These are phyloP conservation scores for Haberlea rhodopensis DNA, from an alignment of 257 asterid genomes.

Conservation along the genomic window DNA sequence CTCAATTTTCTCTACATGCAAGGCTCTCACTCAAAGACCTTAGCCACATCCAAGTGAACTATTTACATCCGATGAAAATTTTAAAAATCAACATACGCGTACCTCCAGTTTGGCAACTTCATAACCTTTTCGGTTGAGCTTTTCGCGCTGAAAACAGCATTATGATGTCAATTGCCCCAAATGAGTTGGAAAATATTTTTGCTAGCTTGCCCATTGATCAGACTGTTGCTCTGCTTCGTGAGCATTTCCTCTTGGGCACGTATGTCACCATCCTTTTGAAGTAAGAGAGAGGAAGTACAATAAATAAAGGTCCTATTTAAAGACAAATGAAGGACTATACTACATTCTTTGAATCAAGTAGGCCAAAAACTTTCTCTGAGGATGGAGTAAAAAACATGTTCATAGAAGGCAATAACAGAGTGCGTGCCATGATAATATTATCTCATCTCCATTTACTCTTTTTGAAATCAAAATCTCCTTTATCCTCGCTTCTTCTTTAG, in stretches of 20 bases:
- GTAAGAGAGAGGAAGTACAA: neutral
- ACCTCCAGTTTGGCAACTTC: slow-evolving; percentile 1
- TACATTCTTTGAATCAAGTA: neutral
- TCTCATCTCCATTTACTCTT: too few species aligned
- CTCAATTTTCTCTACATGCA: neutral
- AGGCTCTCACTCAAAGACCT: slow-evolving; percentile 8
- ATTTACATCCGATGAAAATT: slow-evolving; percentile 10
- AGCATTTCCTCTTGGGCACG: slow-evolving; percentile 88
- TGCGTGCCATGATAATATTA: too few species aligned
- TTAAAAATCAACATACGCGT: neutral
- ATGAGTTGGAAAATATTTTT: slow-evolving; percentile 75
- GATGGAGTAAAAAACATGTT: neutral
- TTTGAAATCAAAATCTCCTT: too few species aligned
- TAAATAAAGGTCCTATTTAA: neutral
- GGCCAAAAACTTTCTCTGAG: neutral
- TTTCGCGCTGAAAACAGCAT: neutral
- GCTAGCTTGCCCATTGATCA: slow-evolving; percentile 73
- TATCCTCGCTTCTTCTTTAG: too few species aligned
- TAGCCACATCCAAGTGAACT: slow-evolving; percentile 6
- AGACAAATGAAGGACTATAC: neutral
- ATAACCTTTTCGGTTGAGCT: neutral
- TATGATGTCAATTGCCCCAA: slow-evolving; percentile 56
- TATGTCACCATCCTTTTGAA: slow-evolving; percentile 62
- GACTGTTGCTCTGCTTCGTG: slow-evolving; percentile 68
- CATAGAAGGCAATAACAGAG: neutral